phyloP scores from a whole-genome alignment of 345 rosid species.

The Viola odorata region DNA sequence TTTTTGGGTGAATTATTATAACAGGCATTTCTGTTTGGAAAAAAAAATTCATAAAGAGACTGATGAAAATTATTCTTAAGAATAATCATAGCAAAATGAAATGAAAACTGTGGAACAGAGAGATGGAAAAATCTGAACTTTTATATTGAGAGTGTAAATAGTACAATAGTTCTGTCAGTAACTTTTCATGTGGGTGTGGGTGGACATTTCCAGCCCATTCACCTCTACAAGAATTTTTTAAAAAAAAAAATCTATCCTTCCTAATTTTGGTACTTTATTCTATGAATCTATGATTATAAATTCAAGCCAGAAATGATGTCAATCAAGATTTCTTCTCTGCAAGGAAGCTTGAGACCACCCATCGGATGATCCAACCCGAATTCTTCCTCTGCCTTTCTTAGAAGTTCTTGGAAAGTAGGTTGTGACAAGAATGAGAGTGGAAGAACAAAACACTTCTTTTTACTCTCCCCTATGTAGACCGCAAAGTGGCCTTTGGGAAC shows the following conservation, averaged over 20 bases:
- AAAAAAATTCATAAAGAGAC: not conserved
- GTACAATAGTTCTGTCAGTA: not conserved
- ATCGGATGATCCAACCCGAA: constrained; percentile 12
- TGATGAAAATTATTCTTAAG: not conserved
- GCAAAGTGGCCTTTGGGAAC: constrained; percentile 11
- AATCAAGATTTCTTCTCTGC: constrained; percentile 7
- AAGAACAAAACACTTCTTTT: constrained; percentile 6
- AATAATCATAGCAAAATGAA: not conserved
- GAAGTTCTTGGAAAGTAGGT: constrained; percentile 9
- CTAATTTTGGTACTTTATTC: not conserved
- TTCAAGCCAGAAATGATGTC: constrained; percentile 3
- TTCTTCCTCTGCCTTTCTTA: constrained; percentile 10
- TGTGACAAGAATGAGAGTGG: constrained; percentile 10
- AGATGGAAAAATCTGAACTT: not conserved
- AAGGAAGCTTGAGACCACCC: constrained; percentile 16
- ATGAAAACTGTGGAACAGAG: not conserved
- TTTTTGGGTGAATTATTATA: no score
- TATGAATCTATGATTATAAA: not conserved
- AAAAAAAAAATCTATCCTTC: not conserved
- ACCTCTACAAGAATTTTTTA: not conserved
- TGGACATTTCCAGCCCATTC: not conserved
- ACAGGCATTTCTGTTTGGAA: not conserved
- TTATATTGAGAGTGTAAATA: not conserved
- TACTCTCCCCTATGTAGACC: constrained; percentile 7
- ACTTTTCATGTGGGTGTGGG: not conserved